Evolutionary conservation across 2,329 filamentous ascomycete genomes (phyloP), one percentile per base, ranked within the genome.

Genomic region (Aspergillus piperis): DNA sequence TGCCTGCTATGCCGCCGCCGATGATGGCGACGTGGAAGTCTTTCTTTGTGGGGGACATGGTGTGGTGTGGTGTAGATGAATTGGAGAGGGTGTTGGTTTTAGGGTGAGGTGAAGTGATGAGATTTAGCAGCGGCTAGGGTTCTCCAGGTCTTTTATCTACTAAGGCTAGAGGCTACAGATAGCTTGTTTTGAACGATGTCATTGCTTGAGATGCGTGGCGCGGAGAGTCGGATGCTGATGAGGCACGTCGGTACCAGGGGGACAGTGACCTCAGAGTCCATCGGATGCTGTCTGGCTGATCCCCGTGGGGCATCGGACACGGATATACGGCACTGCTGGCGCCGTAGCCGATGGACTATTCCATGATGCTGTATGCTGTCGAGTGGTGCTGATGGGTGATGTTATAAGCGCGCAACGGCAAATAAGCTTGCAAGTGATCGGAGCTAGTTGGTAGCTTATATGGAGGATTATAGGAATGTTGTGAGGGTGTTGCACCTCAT

Each of bases 1-100:
- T 69, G 32, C 76, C 75, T 25, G 72, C 74, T 13, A 77, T 69
- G 21, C 74, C 74, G 30, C 75, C 74, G 54, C 75, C 74, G 38
- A 77, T 57, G 54, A 77, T 67, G 61, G 70, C 73, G 41, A 76
- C 68, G 19, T 66, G 63, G 58, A 68, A 67, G 32, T 61, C 54
- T 19, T 63, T 66, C 19, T 58, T 52, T 15, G 39, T 7, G 5
- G 54, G 13, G 17, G 57, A n/a, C 65, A 66, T 67, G 23, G 15
- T 54, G 41, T 47, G 49, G 50, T 19, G 25, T 30, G 3, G 3
- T 15, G 23, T 30, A 19, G 21, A 3, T 7, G 11, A 19, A 32
- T 21, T 13, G 32, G 17, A n/a, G 15, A 3, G 2, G n/a, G 11
- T 32, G 17, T 1, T 8, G 11, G 50, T 0, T 15, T 23, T 5